These are phyloP conservation scores for Starmerella stigmatis DNA, from an alignment of 805 yeast species.

Conservation along the genomic window DNA sequence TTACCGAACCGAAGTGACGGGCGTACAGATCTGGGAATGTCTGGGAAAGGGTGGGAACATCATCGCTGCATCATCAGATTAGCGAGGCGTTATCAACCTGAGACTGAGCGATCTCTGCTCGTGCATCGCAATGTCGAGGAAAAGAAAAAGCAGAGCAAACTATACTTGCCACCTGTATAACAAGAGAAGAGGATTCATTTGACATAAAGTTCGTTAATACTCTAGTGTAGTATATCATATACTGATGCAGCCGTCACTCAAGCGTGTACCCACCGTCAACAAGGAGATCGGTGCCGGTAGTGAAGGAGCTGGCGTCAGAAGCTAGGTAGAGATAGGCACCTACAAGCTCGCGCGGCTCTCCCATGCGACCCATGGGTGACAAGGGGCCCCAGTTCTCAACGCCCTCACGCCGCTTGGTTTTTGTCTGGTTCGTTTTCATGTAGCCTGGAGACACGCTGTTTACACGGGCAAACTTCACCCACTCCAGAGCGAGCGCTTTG, in stretches of 20 bases:
- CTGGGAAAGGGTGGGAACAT: no score
- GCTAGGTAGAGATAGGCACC: constrained; percentile 77
- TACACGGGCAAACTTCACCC: constrained; percentile 76
- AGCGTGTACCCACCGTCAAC: constrained; percentile 72
- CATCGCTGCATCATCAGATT: no score
- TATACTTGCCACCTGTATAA: no score
- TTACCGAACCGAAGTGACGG: no score
- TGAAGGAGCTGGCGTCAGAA: constrained; percentile 67
- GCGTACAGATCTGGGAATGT: no score
- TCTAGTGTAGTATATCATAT: no score
- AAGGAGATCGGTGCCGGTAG: constrained; percentile 65
- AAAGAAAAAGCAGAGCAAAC: no score
- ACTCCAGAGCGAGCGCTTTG: constrained; percentile 72
- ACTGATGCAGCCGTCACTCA: constrained; percentile 28
- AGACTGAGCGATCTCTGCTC: no score
- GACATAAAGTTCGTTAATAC: no score
- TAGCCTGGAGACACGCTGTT: constrained; percentile 79
- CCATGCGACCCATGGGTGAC: constrained; percentile 44
- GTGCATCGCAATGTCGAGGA: no score
- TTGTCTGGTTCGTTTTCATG: constrained; percentile 58
- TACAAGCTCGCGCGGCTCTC: constrained; percentile 52
- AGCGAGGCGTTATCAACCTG: no score
- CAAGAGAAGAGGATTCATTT: no score
- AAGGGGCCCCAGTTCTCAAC: constrained; percentile 39
- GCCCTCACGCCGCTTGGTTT: constrained; percentile 37